Evolutionary conservation across 768 basidiomycete genomes (phyloP), one percentile per base, ranked within the genome.

Genomic region (Rhizopogon salebrosus): DNA sequence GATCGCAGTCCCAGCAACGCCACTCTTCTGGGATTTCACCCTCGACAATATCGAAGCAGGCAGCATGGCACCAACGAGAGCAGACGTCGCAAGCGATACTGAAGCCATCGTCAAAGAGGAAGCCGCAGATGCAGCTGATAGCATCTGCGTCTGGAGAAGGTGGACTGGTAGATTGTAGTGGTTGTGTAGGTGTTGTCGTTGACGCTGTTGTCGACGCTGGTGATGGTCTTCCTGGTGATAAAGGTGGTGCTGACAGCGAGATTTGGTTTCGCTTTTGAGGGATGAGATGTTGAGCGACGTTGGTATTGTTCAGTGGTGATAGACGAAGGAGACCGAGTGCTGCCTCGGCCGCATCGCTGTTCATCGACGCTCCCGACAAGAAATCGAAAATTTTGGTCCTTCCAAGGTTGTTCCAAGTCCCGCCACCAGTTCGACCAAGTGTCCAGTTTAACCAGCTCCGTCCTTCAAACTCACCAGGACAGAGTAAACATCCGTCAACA

Each of bases 1-100:
- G 78, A 52, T 75, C 69, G 61, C 89, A 91, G 5, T 74, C 62
- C 78, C 88, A 89, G 67, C 92, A 97, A 22, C 70, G 68, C 76
- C 88, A 93, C 52, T 84, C 80, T 42, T 92, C 89, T 1, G 88
- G 87, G 0, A 89, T 84, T 40, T 69, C 59, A 4, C 74, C 78
- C 49, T 77, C 69, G 11, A 73, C 70, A 56, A 88, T 84, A 42
- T 74, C 79, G 58, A 87, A 88, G 69, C 93, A 94, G 7, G 81
- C 83, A 6, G 80, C 84, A 70, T 95, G 92, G 59, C 85, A 87
- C 91, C 92, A 94, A 36, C 85, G 79, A 20, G 77, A 79, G 64
- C 92, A 95, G 45, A 72, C 65, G 66, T 94, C 92, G 70, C 92
- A 95, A 9, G 86, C 88, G 56, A 94, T 89, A 9, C 84, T 86